Evolutionary conservation across 768 basidiomycete species (phyloP).

Genomic region (Tulasnella sp.): DNA sequence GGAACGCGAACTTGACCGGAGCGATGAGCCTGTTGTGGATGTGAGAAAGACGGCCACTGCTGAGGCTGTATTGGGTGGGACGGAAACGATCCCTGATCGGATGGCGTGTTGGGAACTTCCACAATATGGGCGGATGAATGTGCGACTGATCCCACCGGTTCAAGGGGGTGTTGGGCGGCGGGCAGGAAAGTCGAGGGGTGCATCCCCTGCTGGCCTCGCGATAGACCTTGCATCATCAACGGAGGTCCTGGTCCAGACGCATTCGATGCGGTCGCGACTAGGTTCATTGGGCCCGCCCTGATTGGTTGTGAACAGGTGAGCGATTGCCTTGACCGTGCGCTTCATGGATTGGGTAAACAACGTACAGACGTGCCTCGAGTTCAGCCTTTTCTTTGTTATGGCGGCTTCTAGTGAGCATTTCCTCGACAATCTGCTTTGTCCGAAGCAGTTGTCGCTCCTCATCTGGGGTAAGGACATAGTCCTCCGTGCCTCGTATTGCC

Average conservation of each 20-base stretch:
- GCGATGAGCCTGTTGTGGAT: not conserved
- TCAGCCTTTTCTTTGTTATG: constrained; percentile 14
- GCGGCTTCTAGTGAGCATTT: not conserved
- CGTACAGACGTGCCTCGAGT: constrained; percentile 11
- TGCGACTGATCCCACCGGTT: not conserved
- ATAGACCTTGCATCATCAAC: not conserved
- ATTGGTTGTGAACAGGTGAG: not conserved
- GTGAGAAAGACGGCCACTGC: not conserved
- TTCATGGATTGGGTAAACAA: constrained; percentile 1
- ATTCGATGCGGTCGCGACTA: not conserved
- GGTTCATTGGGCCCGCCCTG: not conserved
- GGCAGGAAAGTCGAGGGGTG: not conserved
- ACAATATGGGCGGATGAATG: not conserved
- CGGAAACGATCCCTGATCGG: not conserved
- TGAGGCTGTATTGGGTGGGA: not conserved
- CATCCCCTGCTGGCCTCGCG: not conserved
- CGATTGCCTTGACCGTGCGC: not conserved
- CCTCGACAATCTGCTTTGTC: not conserved
- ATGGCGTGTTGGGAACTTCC: not conserved
- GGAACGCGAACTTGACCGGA: not conserved
- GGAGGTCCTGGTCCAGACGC: not conserved
- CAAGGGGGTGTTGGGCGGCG: not conserved
- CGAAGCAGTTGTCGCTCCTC: not conserved
- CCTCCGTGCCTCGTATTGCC: not conserved
- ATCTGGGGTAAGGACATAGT: not conserved